phyloP scores from a whole-genome alignment of 805 yeast species.

The Groenewaldozyma salmanticensis region DNA sequence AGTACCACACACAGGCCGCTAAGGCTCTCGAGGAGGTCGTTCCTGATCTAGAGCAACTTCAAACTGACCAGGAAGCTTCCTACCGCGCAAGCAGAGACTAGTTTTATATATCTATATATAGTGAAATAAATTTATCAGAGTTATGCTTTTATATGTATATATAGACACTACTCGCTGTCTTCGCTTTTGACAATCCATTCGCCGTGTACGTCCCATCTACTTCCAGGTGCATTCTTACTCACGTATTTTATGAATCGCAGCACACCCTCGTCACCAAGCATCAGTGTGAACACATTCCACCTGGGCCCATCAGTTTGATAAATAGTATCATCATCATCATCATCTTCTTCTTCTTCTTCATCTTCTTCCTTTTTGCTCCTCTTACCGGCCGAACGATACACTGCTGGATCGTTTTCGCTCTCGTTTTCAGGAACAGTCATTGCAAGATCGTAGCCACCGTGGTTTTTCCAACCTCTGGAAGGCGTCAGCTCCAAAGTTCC shows the following conservation, averaged over 20 bases:
- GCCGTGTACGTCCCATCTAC: constrained; percentile 82
- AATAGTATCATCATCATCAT: constrained; percentile 68
- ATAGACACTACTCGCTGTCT: constrained; percentile 37
- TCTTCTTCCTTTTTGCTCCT: too few species aligned
- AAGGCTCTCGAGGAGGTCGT: constrained; percentile 56
- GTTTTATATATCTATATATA: neutral
- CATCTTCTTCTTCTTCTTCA: constrained; percentile 55
- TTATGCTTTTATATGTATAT: neutral
- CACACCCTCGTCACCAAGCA: constrained; percentile 77
- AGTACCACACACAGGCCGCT: constrained; percentile 66
- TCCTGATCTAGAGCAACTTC: constrained; percentile 52
- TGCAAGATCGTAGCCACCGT: constrained; percentile 90
- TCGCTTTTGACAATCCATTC: constrained; percentile 63
- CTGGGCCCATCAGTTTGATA: constrained; percentile 46
- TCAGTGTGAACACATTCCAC: constrained; percentile 72
- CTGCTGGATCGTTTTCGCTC: constrained; percentile 64
- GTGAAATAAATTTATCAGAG: neutral
- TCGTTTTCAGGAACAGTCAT: constrained; percentile 48
- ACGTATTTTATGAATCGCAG: constrained; percentile 88
- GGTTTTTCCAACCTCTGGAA: constrained; percentile 62
- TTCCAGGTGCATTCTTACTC: constrained; percentile 76
- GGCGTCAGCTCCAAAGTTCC: constrained; percentile 81
- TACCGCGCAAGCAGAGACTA: constrained; percentile 24
- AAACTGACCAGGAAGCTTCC: constrained; percentile 39
- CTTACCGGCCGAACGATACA: constrained; percentile 44